Percentiles rank a stretch among this genome's conserved stretches.
These are phyloP conservation scores for Candida insectalens DNA, from an alignment of 805 yeast genomes.

Conservation along the genomic window DNA sequence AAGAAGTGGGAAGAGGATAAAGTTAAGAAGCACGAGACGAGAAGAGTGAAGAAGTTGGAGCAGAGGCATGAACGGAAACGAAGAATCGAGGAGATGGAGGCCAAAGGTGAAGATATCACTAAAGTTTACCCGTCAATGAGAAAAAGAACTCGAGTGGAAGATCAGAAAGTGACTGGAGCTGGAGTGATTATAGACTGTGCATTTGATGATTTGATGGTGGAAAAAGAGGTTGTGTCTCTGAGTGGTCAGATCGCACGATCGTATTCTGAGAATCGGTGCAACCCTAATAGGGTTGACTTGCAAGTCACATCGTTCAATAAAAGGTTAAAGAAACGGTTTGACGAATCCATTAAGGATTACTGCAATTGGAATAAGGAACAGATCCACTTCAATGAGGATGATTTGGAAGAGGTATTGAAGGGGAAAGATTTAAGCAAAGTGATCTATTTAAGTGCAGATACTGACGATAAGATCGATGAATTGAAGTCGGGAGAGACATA, in stretches of 20 bases:
- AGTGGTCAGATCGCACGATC: conserved; percentile 74
- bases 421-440: conserved; percentile 26
- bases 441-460: conserved; percentile 80
- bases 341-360: conserved; percentile 48
- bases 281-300: conserved; percentile 42
- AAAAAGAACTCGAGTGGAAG: conserved; percentile 24
- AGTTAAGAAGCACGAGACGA: conserved; percentile 43
- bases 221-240: conserved; percentile 58
- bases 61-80: conserved; percentile 21
- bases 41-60: conserved; percentile 46
- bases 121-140: conserved; percentile 26
- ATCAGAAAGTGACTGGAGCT: conserved; percentile 40
- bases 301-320: conserved; percentile 58
- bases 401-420: conserved; percentile 18
- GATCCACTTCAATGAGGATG: conserved; percentile 38
- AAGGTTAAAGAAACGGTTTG: conserved; percentile 58
- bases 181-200: conserved; percentile 75
- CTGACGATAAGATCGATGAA: conserved; percentile 55
- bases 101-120: conserved; percentile 26
- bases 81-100: conserved; percentile 25
- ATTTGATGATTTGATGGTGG: conserved; percentile 84
- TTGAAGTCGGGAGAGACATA: conserved; percentile 67
- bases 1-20: conserved; percentile 52
- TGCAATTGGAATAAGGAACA: conserved; percentile 50
- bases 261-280: conserved; percentile 67